These are phyloP conservation scores for Populus alba DNA, from an alignment of 345 rosid genomes.

Conservation along the genomic window DNA sequence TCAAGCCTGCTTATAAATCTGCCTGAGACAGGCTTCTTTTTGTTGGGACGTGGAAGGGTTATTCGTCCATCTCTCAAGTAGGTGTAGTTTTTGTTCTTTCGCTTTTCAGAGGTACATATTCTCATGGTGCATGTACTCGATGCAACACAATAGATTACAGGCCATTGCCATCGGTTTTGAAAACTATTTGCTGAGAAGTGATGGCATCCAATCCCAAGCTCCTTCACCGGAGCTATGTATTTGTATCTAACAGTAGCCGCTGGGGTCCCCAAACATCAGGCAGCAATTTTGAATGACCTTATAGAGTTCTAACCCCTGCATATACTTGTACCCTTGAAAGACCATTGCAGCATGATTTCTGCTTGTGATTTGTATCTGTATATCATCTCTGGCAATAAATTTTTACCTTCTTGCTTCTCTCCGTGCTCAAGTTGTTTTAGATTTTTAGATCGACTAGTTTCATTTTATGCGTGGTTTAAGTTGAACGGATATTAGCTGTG, in stretches of 20 bases:
- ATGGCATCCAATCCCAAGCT: conserved; percentile 27
- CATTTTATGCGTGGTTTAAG: neutral
- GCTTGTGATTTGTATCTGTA: conserved; percentile 22
- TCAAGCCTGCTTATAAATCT: neutral
- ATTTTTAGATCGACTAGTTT: neutral
- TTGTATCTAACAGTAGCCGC: conserved; percentile 30
- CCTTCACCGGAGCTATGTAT: conserved; percentile 6
- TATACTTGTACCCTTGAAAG: neutral
- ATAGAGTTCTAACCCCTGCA: conserved; percentile 24
- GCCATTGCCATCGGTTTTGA: neutral
- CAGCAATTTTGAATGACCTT: conserved; percentile 50
- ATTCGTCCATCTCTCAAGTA: neutral
- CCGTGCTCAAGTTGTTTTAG: neutral
- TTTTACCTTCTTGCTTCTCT: neutral
- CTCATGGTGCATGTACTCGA: conserved; percentile 2
- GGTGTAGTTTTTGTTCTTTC: neutral
- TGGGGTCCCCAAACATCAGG: conserved; percentile 14
- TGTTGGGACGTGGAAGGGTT: conserved; percentile 11
- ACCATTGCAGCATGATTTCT: neutral
- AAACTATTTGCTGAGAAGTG: neutral
- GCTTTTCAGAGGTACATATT: neutral
- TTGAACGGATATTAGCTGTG: neutral
- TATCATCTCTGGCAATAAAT: conserved; percentile 21
- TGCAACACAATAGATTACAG: neutral
- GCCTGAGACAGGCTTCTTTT: conserved; percentile 7